Conservation (phyloP, 139 green algal genomes). For the Pleodorina starrii region DNA sequence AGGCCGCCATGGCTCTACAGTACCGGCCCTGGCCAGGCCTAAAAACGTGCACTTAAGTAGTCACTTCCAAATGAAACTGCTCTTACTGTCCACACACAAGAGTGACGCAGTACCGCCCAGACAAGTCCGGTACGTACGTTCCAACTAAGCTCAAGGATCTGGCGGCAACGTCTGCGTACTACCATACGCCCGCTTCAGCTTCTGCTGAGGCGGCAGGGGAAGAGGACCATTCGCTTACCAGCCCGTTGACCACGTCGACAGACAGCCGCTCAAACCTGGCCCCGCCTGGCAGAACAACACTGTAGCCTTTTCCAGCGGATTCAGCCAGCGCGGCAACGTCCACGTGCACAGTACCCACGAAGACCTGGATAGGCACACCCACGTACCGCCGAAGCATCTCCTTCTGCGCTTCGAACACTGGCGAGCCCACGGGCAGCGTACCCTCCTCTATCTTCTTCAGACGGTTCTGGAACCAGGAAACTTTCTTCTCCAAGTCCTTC, state of each 20-base stretch:
- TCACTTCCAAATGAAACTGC: too few species aligned
- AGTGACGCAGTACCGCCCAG: too few species aligned
- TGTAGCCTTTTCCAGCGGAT: background rate
- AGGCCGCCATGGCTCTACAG: too few species aligned
- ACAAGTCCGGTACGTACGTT: too few species aligned
- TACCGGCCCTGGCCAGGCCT: too few species aligned
- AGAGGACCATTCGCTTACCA: background rate
- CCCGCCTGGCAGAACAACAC: background rate
- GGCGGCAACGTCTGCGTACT: background rate
- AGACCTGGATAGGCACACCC: background rate
- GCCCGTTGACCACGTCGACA: background rate
- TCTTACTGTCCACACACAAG: too few species aligned
- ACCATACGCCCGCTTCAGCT: background rate
- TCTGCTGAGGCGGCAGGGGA: background rate
- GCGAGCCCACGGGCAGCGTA: background rate
- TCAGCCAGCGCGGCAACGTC: background rate
- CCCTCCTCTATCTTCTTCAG: background rate
- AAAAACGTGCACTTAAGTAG: too few species aligned
- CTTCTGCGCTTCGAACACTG: background rate
- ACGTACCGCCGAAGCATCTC: background rate
- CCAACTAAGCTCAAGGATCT: too few species aligned
- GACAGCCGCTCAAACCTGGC: background rate
- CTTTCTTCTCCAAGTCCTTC: background rate
- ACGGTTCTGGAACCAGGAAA: background rate
- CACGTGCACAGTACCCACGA: constrained; percentile 2